Base-by-base conservation (phyloP, 371 early-diverging fungal species). In the Zychaea mexicana region DNA sequence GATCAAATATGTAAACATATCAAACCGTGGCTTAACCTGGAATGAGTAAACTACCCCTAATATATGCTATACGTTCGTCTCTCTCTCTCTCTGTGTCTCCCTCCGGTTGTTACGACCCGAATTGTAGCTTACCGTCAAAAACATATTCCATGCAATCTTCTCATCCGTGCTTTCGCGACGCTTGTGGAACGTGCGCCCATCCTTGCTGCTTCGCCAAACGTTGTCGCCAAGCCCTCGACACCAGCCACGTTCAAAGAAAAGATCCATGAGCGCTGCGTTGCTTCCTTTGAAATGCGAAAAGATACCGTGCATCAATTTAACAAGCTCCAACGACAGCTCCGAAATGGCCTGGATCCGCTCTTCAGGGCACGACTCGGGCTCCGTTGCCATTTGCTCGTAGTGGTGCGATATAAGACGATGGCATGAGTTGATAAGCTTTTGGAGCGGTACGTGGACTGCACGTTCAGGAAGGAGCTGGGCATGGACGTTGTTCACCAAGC, bases 191-290 rank as follows among this genome's bases (percentile, higher is more conserved):
- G 76, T 71, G 45, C 76, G 77, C 1, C 79, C 77, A 39, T 81
- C 79, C 32, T 81, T 78, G 54, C 72, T 71, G 39, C 74, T 72
- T 67, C 82, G 59, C 82, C 82, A 82, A 0, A 82, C 82, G 60
- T 71, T 76, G 57, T 82, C 82, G 22, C 82, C 82, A 22, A 76
- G 59, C 24, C 72, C 76, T 53, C 82, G 66, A 60, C 82, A 82
- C 82, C 82, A 82, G n/a, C 82, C 82, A 52, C 82, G 72, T 45
- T 82, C 82, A 60, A 82, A 79, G 49, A 82, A 82, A 22, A 82
- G 42, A 65, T 82, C 82, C 79, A 82, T 79, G 17, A 82, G 47
- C 9, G 82, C 79, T 19, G 79, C 82, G 66, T 79, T 79, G 30
- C 80, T 70, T 10, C 82, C 82, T 60, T 79, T 82, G 53, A 82